These are phyloP conservation scores for Sclerotinia spermophila DNA, from an alignment of 2,329 filamentous ascomycete genomes.

Conservation along the genomic window DNA sequence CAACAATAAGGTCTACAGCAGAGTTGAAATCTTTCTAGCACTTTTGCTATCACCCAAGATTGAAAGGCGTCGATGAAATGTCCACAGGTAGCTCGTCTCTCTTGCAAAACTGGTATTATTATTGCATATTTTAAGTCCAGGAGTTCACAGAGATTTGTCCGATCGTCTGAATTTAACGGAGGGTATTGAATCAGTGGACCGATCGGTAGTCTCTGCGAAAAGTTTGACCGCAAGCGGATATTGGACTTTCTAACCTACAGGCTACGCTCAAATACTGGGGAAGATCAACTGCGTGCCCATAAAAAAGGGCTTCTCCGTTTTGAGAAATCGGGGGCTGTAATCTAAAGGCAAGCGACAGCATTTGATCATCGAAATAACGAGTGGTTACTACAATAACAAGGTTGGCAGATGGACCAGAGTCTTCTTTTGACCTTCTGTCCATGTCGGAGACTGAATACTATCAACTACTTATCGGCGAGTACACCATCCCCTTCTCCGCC, in stretches of 20 bases:
- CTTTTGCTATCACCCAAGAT: background rate
- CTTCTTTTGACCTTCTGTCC: background rate
- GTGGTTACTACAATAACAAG: background rate
- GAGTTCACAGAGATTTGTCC: background rate
- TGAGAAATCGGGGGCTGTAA: background rate
- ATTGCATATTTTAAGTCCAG: background rate
- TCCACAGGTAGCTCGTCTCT: background rate
- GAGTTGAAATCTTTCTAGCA: background rate
- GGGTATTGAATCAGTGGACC: background rate
- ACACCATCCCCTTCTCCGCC: accelerated
- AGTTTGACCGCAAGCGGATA: background rate
- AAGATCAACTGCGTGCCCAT: background rate
- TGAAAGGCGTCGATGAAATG: background rate
- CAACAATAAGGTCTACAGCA: background rate
- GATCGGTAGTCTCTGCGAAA: background rate
- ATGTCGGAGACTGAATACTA: background rate
- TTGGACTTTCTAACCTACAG: background rate
- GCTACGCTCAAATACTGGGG: no score
- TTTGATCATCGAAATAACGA: background rate
- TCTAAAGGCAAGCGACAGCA: background rate
- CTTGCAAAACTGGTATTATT: background rate
- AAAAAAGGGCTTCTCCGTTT: background rate
- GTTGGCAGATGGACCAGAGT: background rate
- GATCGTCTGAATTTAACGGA: background rate
- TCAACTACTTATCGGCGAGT: background rate